phyloP scores from a whole-genome alignment of 2,329 filamentous ascomycete species.

The Pseudocercospora cruenta region DNA sequence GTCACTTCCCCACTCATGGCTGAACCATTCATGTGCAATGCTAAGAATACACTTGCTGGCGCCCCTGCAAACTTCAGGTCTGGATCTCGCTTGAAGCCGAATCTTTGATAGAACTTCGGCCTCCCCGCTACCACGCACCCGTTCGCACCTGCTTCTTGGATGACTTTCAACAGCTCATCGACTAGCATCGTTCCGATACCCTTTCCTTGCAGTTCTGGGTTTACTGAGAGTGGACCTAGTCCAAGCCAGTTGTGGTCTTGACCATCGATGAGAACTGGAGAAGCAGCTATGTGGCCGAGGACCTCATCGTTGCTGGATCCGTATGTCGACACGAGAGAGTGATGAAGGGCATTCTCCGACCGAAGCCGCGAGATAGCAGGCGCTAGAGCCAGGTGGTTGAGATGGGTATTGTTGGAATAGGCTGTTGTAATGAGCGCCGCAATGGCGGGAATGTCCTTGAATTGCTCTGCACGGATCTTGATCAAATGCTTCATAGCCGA shows the following conservation, averaged over 20 bases:
- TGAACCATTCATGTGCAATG: neutral
- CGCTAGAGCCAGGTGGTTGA: neutral
- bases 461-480: neutral
- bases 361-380: neutral
- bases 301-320: neutral
- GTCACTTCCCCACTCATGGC: slow-evolving; percentile 1
- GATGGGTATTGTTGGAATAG: neutral
- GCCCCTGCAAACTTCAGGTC: slow-evolving; percentile 9
- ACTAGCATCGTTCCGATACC: slow-evolving; percentile 12
- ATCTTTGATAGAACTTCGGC: slow-evolving; percentile 13
- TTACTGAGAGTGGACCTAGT: slow-evolving; percentile 11
- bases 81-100: slow-evolving; percentile 8
- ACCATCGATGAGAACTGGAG: slow-evolving; percentile 9
- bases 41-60: slow-evolving; percentile 10
- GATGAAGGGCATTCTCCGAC: neutral
- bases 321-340: neutral
- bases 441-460: neutral
- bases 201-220: slow-evolving; percentile 2
- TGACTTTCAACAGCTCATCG: neutral
- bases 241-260: slow-evolving; percentile 6
- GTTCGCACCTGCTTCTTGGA: neutral
- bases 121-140: slow-evolving; percentile 14
- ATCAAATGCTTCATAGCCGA: neutral
- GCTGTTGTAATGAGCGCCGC: neutral
- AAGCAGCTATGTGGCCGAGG: slow-evolving; percentile 13